Evolutionary conservation across 352 stramenopile genomes (phyloP).

Genomic region (Phytophthora ramorum): DNA sequence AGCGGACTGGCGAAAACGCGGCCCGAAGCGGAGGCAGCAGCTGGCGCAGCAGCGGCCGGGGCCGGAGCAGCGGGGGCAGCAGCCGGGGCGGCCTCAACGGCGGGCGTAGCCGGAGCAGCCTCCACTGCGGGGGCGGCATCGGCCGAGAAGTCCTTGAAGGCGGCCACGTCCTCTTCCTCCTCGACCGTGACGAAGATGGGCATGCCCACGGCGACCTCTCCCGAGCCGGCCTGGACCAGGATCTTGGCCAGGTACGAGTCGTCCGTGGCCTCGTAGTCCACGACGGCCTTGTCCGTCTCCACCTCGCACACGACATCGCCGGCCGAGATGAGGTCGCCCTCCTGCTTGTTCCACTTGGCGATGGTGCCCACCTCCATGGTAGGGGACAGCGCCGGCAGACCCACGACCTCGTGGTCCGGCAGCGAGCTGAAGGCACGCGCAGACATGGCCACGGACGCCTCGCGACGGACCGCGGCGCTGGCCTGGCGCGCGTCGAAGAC

Average conservation of each 20-base stretch:
- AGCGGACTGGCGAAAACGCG: slow-evolving; percentile 95
- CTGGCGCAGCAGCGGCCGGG: slow-evolving; percentile 16
- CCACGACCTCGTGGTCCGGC: slow-evolving; percentile 79
- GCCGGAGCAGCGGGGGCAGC: slow-evolving; percentile 21
- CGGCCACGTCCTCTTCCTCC: slow-evolving; percentile 59
- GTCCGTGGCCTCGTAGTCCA: slow-evolving; percentile 98
- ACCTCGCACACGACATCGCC: slow-evolving; percentile 95
- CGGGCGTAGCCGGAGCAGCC: slow-evolving; percentile 27
- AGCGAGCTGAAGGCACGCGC: slow-evolving; percentile 62
- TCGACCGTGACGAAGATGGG: slow-evolving; percentile 76
- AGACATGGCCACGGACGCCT: slow-evolving; percentile 29
- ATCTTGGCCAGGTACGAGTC: slow-evolving; percentile 96
- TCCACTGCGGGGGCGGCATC: slow-evolving; percentile 45
- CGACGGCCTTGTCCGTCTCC: slow-evolving; percentile 98
- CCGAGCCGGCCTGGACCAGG: slow-evolving; percentile 83
- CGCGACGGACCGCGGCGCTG: slow-evolving; percentile 25
- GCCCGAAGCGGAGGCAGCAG: slow-evolving; percentile 48
- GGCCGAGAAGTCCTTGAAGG: slow-evolving; percentile 62
- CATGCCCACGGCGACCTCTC: slow-evolving; percentile 88
- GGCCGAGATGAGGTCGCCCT: slow-evolving; percentile 92
- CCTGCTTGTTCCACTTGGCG: slow-evolving; percentile 93
- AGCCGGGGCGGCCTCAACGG: slow-evolving; percentile 34
- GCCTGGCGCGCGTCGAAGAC: slow-evolving; percentile 52
- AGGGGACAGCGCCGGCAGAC: slow-evolving; percentile 73
- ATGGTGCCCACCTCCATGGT: slow-evolving; percentile 97